Conservation (phyloP, 345 rosid species). For the Heritiera littoralis region DNA sequence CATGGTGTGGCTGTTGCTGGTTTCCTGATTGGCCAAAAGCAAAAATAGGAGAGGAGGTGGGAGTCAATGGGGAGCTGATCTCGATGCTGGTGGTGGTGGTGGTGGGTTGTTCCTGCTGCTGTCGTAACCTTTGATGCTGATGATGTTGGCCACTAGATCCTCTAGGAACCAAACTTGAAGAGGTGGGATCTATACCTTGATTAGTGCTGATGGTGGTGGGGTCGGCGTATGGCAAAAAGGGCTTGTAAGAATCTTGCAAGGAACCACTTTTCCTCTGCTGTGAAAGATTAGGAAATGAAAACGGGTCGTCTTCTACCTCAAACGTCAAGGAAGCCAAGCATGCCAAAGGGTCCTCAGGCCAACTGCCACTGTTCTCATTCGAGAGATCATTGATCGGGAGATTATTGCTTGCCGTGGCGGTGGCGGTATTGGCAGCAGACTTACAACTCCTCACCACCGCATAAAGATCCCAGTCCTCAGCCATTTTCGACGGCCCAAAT, state of each 20-base stretch:
- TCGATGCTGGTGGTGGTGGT: not conserved
- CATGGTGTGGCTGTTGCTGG: conserved; percentile 28
- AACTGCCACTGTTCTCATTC: not conserved
- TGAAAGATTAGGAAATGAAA: conserved; percentile 35
- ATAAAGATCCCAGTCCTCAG: conserved; percentile 77
- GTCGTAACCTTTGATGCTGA: conserved; percentile 22
- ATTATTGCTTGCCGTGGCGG: not conserved
- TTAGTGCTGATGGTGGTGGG: conserved; percentile 8
- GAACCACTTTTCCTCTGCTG: conserved; percentile 22
- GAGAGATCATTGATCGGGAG: not conserved
- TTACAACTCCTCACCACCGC: conserved; percentile 76
- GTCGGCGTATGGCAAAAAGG: conserved; percentile 37
- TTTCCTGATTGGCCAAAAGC: conserved; percentile 32
- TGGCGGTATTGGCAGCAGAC: conserved; percentile 24
- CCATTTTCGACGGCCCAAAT: conserved; percentile 31
- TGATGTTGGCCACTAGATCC: conserved; percentile 27
- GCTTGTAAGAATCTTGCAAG: conserved; percentile 57
- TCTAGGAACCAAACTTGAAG: conserved; percentile 28
- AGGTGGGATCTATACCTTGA: conserved; percentile 22
- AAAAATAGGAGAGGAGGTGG: conserved; percentile 31
- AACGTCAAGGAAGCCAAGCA: conserved; percentile 42
- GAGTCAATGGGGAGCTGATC: conserved; percentile 13
- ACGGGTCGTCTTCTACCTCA: conserved; percentile 32
- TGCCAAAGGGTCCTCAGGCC: conserved; percentile 34
- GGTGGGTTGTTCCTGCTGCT: conserved; percentile 27